Conservation (phyloP, 345 rosid species). For the Eucalyptus decipiens region DNA sequence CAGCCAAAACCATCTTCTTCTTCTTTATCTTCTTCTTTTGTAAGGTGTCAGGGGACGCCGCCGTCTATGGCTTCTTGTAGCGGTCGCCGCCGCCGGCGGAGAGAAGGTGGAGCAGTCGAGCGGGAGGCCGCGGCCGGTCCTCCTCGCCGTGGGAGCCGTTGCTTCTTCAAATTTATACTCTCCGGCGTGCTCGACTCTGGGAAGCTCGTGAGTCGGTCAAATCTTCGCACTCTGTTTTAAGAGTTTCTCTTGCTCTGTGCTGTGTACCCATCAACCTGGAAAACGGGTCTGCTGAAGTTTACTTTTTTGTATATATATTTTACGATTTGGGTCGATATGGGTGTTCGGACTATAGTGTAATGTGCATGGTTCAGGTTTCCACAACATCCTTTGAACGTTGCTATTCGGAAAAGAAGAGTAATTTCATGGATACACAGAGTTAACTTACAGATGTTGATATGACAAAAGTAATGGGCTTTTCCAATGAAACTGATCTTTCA, state of each 20-base stretch:
- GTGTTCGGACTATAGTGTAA: neutral
- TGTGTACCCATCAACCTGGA: neutral
- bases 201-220: neutral
- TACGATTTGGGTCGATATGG: neutral
- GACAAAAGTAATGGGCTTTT: neutral
- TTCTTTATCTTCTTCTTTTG: neutral
- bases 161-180: neutral
- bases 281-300: neutral
- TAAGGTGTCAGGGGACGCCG: neutral
- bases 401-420: neutral
- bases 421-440: neutral
- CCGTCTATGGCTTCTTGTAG: neutral
- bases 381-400: neutral
- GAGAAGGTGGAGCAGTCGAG: neutral
- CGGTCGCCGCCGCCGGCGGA: neutral
- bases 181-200: neutral
- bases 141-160: neutral
- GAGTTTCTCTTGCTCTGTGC: neutral
- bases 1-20: neutral
- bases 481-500: neutral
- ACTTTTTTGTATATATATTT: neutral
- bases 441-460: neutral
- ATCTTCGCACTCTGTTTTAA: neutral
- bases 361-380: neutral
- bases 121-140: neutral